Conservation (phyloP, 2,329 filamentous ascomycete genomes). For the Fusarium tupiense region DNA sequence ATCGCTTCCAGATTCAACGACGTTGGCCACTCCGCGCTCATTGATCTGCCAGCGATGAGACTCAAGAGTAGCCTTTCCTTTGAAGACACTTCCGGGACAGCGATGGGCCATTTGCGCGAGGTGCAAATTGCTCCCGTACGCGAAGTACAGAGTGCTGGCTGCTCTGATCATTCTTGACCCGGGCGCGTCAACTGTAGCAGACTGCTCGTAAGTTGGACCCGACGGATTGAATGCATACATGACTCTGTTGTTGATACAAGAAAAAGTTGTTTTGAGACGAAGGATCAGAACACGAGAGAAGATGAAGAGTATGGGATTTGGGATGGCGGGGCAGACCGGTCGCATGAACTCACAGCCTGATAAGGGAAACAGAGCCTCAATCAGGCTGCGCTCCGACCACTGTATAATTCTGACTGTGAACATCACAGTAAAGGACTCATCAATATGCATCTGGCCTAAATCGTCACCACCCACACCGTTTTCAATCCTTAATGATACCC, state of each 20-base stretch:
- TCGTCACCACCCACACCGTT: background rate
- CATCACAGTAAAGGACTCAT: background rate
- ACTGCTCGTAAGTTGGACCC: background rate
- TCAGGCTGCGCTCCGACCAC: background rate
- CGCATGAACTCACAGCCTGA: background rate
- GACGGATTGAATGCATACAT: background rate
- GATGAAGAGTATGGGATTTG: background rate
- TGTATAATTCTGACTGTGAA: background rate
- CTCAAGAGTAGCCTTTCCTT: slow-evolving; percentile 1
- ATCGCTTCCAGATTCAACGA: background rate
- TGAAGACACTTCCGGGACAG: slow-evolving; percentile 5
- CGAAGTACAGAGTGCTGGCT: background rate
- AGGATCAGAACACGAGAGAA: background rate
- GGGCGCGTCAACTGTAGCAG: background rate
- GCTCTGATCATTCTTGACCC: background rate
- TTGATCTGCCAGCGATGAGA: slow-evolving; percentile 2
- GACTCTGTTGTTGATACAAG: background rate
- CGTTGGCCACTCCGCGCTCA: slow-evolving; percentile 1
- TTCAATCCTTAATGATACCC: background rate
- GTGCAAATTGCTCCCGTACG: slow-evolving; percentile 4
- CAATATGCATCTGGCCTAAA: background rate
- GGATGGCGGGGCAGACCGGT: background rate
- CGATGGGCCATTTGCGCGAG: slow-evolving; percentile 9
- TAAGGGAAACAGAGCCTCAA: background rate
- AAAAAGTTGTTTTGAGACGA: background rate